A percentile compares a stretch with the other conserved stretches of the same genome.
These are phyloP conservation scores for Blakeslea trispora DNA, from an alignment of 371 early-diverging fungal genomes.

Conservation along the genomic window DNA sequence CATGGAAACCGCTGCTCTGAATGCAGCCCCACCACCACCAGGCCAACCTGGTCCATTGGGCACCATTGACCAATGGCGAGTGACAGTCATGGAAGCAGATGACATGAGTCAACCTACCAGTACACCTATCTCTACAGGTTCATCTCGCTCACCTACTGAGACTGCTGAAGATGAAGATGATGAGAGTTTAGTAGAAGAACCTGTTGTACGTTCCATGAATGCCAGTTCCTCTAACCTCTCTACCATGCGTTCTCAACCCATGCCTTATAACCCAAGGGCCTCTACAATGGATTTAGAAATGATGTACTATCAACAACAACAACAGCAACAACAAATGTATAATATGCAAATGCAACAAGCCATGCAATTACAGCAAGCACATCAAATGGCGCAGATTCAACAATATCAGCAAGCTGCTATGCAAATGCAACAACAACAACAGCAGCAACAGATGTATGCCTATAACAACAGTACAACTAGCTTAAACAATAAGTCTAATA, in stretches of 20 bases:
- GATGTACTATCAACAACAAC: constrained; percentile 28
- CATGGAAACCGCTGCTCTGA: background rate
- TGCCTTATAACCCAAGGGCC: constrained; percentile 20
- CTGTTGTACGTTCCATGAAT: constrained; percentile 9
- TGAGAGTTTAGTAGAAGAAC: constrained; percentile 19
- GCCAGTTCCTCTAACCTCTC: background rate
- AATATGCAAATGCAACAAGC: constrained; percentile 33
- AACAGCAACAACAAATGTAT: constrained; percentile 29
- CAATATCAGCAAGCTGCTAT: constrained; percentile 38
- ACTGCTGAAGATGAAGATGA: constrained; percentile 3
- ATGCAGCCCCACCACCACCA: background rate
- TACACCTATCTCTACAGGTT: constrained; percentile 5
- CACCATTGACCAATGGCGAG: constrained; percentile 31
- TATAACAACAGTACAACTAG: constrained; percentile 11
- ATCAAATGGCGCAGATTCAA: constrained; percentile 32
- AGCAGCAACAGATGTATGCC: constrained; percentile 25
- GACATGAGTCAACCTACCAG: constrained; percentile 1
- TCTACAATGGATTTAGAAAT: constrained; percentile 41
- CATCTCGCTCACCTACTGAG: constrained; percentile 2
- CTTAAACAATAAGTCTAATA: constrained; percentile 17
- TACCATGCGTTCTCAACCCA: background rate
- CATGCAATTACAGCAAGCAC: constrained; percentile 36
- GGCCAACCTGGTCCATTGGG: constrained; percentile 3
- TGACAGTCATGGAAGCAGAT: constrained; percentile 26
- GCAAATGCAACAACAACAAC: constrained; percentile 31